Base-by-base conservation (phyloP, 371 early-diverging fungal genomes). In the Mucor lusitanicus region DNA sequence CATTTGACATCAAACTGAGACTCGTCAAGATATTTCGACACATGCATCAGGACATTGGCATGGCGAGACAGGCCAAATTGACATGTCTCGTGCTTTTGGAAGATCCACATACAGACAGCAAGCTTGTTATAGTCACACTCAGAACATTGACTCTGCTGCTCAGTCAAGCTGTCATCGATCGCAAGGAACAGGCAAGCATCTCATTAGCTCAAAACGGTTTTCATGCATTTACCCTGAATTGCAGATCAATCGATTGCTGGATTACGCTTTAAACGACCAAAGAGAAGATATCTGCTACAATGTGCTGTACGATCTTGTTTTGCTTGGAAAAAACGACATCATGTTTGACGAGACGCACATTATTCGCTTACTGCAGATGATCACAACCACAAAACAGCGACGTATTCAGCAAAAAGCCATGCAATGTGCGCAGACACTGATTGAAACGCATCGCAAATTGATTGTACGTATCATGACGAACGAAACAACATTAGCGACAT, bases 31-130 rank as follows among this genome's bases (percentile, higher is more conserved):
- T 87, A 60, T 83, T 85, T 64, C 79, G 86, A 33, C 88, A 87
- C 59, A 87, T 87, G 88, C 85, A 85, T 66, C 74, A 77, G 40
- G 84, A 87, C 73, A 84, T 85, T 32, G 76, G 79, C 3, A 75
- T 85, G 66, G 76, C 85, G 33, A 75, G 84, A 72, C 68, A 82
- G 72, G 85, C 87, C 1, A 80, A 83, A 59, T 65, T 73, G 55
- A 75, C 76, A 0, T 87, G 88, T 40, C 54, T 83, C 33, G 67
- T 69, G 19, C 63, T 87, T 17, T 66, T 87, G 30, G 70, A 78
- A n/a, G 70, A 78, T 50, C 68, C 73, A 44, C 63, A 72, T 46
- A 63, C 67, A 13, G 81, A 79, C 11, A 81, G 81, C 63, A 71
- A 71, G 19, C 72, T 86, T 6, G 70, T 78, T 0, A 73, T 74